Evolutionary conservation across 2,329 filamentous ascomycete genomes (phyloP).

Genomic region (Talaromyces sp.): DNA sequence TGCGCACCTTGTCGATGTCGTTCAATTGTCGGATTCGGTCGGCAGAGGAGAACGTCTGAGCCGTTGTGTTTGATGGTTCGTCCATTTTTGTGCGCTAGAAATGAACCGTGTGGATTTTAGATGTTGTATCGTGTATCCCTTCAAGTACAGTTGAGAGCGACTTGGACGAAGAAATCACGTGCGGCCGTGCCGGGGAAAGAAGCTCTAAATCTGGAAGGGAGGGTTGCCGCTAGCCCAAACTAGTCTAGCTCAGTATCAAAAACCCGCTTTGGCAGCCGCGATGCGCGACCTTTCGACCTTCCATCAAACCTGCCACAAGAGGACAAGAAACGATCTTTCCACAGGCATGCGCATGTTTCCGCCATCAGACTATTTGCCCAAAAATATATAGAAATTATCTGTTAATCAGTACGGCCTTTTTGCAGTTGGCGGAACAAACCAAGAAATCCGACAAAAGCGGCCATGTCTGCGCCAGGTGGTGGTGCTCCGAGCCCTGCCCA

Average conservation of each 20-base stretch:
- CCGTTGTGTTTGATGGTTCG: neutral
- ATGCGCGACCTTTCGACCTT: neutral
- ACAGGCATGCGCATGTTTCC: neutral
- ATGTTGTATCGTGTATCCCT: neutral
- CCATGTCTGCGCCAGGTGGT: slow-evolving; percentile 43
- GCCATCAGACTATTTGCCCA: neutral
- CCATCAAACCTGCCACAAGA: neutral
- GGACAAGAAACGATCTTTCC: too few relatives aligned
- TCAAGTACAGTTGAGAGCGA: neutral
- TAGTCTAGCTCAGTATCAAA: slow-evolving; percentile 12
- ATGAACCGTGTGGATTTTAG: neutral
- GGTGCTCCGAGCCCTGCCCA: slow-evolving; percentile 46
- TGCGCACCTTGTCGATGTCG: slow-evolving; percentile 64
- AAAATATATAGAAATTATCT: neutral
- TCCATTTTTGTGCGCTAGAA: neutral
- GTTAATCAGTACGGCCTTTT: too few relatives aligned
- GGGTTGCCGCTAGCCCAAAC: neutral
- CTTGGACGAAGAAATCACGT: slow-evolving; percentile 9
- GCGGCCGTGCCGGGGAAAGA: slow-evolving; percentile 3
- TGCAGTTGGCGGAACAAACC: neutral
- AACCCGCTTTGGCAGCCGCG: slow-evolving; percentile 9
- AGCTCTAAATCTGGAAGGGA: neutral
- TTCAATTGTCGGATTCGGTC: slow-evolving; percentile 78
- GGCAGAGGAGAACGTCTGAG: slow-evolving; percentile 58
- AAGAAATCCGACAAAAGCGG: slow-evolving; percentile 6